Base-by-base conservation (phyloP, 768 basidiomycete genomes). In the Leccinum longicurvipes region DNA sequence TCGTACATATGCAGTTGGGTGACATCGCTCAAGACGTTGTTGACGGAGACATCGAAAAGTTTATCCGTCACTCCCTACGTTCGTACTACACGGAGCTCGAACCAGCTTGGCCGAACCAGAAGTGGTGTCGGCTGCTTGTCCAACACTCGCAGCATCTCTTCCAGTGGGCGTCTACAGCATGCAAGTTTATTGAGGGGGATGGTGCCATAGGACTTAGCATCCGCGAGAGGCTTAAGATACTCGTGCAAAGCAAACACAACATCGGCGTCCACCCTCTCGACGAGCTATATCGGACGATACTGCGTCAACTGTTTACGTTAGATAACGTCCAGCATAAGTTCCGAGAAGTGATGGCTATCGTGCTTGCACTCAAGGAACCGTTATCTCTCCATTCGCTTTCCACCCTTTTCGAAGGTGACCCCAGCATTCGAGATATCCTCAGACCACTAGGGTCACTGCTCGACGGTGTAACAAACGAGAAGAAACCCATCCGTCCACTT, bases 91-190 rank as follows among this genome's bases (percentile, higher is more conserved):
- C 34, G 14, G 63, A 59, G 9, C 60, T 66, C 23, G 62, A 65
- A 32, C 39, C 27, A 2, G 3, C 51, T 11, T 66, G 63, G 59
- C 60, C 61, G 11, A 56, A 67, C 32, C 46, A 61, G 49, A 55
- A 41, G 31, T 67, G 63, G 69, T 58, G 59, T 60, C 51, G 34
- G 42, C 27, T 57, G 2, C 61, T 72, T 19, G 61, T 63, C 36
- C 31, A 55, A 14, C 64, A 53, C 15, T 68, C 71, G 1, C 64
- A 72, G 19, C 69, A 57, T 15, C 65, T 73, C 23, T 73, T 74
- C 51, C 67, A 72, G 50, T 73, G 69, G 71, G 71, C 73, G 1
- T 63, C 54, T 15, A 69, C 69, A 3, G 73, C 65, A 6, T 70
- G 69, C 57, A 53, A 47, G 10, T 68, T 62, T 23, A 66, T 72